Evolutionary conservation across 805 yeast species (phyloP), one percentile per base, ranked within the genome.

Genomic region (Nakazawaea ernobii): DNA sequence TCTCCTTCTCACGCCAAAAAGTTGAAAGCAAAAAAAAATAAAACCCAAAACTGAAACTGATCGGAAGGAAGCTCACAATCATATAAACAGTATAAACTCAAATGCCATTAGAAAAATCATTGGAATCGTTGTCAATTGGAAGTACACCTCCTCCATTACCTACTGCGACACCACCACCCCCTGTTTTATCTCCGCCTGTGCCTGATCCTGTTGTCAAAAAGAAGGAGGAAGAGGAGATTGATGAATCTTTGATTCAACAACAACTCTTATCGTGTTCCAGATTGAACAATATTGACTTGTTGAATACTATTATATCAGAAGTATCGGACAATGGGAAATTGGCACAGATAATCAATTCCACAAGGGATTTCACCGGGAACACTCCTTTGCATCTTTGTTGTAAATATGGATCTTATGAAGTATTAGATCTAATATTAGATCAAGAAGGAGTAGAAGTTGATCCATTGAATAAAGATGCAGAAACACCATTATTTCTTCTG

Each of bases 361-460:
- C 95, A 14, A 76, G 70, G 48, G 88, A 89, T 56, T 82, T 95
- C 44, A 74, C 89, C 32, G 91, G 90, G 8, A 86, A 88, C 68
- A 69, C 90, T 1, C 79, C 95, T 1, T 70, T 92, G 37, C 98
- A 92, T 66, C 65, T 94, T 32, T 86, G 95, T 32, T 85, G 94
- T 35, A 74, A 74, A 50, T 74, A 81, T 54, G 99, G 98, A 3
- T 80, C 87, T 46, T 87, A 84, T 76, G 97, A 90, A 57, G 86
- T 86, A 32, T 70, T 94, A 59, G 97, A 92, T 61, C 67, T 75
- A 43, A 68, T 92, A 15, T 71, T 92, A 50, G 97, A 92, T 62
- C 82, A 84, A 46, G 95, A 87, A 51, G 96, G 94, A 2, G 90
- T 91, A 15, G 96, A 91, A 55, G 82, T 91, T 29, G 96, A 94